Conservation (phyloP, 129 eudicot species). For the Daucus carota region DH1_v3.0 NC_030382.2:42522001-42522500, state of each 20-base stretch:
- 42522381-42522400: background rate
- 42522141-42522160: background rate
- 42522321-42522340: background rate
- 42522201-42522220: background rate
- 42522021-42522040: background rate
- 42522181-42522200: background rate
- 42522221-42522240: background rate
- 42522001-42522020: background rate
- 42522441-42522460: background rate
- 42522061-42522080: background rate
- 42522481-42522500: too few species aligned
- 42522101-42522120: conserved; percentile 1
- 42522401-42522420: background rate
- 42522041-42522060: background rate
- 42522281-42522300: too few species aligned
- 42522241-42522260: background rate
- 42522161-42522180: background rate
- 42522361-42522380: background rate
- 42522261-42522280: background rate
- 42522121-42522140: background rate
- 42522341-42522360: background rate
- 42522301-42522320: background rate
- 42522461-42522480: background rate
- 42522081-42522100: background rate
- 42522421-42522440: background rate